These are phyloP conservation scores for Rhamnella rubrinervis DNA, from an alignment of 331 rosid species.

Conservation along the genomic window DNA sequence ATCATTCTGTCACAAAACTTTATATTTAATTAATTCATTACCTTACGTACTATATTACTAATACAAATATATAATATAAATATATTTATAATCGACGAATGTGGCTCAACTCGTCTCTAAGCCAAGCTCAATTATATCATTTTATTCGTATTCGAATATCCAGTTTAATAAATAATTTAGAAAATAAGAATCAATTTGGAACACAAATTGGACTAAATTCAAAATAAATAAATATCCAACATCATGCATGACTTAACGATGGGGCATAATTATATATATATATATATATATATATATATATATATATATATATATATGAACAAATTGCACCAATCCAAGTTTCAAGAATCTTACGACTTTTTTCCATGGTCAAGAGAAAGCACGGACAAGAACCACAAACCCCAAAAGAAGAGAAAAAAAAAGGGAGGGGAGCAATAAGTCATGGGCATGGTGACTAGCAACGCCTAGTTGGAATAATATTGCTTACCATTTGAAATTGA, in stretches of 20 bases:
- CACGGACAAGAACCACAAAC: conserved; percentile 19
- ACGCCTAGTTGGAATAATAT: conserved; percentile 15
- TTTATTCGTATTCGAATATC: too few relatives aligned
- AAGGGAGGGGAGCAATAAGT: conserved; percentile 8
- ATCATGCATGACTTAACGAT: conserved; percentile 25
- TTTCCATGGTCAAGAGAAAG: conserved; percentile 19
- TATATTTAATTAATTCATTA: too few relatives aligned
- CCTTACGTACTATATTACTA: too few relatives aligned
- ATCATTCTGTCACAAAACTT: neutral
- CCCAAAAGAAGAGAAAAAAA: neutral
- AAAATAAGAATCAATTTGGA: too few relatives aligned
- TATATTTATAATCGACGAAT: too few relatives aligned
- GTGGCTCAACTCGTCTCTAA: conserved; percentile 16
- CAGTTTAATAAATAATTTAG: too few relatives aligned
- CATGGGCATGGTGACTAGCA: conserved; percentile 7
- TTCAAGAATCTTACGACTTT: conserved; percentile 19
- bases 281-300: too few relatives aligned
- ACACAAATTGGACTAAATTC: conserved; percentile 24
- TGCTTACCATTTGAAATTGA: conserved; percentile 25
- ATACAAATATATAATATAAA: too few relatives aligned
- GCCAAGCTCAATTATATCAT: conserved; percentile 10
- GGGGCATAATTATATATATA: neutral
- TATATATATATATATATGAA: too few relatives aligned
- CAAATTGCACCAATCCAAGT: conserved; percentile 30
- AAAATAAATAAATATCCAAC: conserved; percentile 8